A percentile compares a stretch with the other conserved stretches of the same genome.
Conservation (phyloP, 2,329 filamentous ascomycete genomes). For the Leptodontidium sp. region DNA sequence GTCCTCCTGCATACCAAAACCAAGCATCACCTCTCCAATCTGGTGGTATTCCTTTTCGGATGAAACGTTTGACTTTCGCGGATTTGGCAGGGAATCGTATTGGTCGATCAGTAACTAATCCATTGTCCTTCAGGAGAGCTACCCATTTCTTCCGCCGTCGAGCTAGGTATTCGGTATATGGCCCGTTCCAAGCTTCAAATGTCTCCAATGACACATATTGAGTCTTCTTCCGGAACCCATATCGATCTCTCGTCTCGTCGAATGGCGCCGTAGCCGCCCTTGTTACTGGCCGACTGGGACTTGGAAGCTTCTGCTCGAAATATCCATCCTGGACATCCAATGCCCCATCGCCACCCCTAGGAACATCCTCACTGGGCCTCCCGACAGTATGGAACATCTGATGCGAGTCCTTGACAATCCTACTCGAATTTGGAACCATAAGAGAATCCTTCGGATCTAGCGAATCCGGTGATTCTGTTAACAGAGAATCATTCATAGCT, state of each 20-base stretch:
- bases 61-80: conserved; percentile 86
- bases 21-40: conserved; percentile 95
- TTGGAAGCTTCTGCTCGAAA: conserved; percentile 28
- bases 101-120: conserved; percentile 75
- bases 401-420: conserved; percentile 50
- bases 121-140: conserved; percentile 77
- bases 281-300: conserved; percentile 29
- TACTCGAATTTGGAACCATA: conserved; percentile 13
- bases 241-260: conserved; percentile 70
- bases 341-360: conserved; percentile 18
- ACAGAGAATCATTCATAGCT: conserved; percentile 40
- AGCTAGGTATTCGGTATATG: conserved; percentile 78
- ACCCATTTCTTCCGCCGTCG: conserved; percentile 85
- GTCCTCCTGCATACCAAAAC: conserved; percentile 95
- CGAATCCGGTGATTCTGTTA: conserved; percentile 11
- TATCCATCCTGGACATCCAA: conserved; percentile 31
- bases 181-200: conserved; percentile 82
- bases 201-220: conserved; percentile 79
- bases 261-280: conserved; percentile 28
- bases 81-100: conserved; percentile 81
- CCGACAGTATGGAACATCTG: conserved; percentile 50
- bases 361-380: conserved; percentile 53
- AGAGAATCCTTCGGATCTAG: conserved; percentile 16
- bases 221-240: conserved; percentile 90
- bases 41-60: conserved; percentile 91